phyloP scores from a whole-genome alignment of 2,329 filamentous ascomycete genomes.

The Colletotrichum neosansevieriae region DNA sequence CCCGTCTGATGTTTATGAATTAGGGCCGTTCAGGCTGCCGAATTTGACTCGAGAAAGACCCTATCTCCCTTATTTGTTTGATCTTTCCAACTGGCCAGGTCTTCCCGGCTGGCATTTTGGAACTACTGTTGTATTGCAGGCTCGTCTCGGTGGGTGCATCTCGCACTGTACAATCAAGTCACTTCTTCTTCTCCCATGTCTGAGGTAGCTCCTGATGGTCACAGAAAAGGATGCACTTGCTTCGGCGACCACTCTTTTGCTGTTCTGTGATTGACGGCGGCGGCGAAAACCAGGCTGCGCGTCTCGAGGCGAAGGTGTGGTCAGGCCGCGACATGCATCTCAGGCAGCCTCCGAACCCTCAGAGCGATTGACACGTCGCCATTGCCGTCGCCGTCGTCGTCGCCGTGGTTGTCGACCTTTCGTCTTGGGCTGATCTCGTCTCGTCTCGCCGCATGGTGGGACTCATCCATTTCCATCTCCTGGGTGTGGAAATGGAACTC shows the following conservation, averaged over 20 bases:
- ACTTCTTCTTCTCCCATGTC: slow-evolving; percentile 7
- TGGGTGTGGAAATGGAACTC: not conserved
- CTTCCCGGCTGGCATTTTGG: slow-evolving; percentile 16
- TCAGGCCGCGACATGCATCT: not conserved
- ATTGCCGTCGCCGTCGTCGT: not conserved
- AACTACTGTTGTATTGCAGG: not conserved
- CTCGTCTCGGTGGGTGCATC: not conserved
- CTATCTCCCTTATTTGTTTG: slow-evolving; percentile 7
- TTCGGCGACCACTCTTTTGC: not conserved
- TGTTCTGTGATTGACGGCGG: not conserved
- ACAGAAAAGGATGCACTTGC: not conserved
- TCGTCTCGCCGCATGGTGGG: slow-evolving; percentile 5
- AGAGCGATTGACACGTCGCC: not conserved
- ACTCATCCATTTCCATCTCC: slow-evolving; percentile 1
- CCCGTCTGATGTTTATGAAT: slow-evolving; percentile 15
- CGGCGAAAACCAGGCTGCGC: not conserved
- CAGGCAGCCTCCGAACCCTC: not conserved
- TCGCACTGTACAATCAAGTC: slow-evolving; percentile 21
- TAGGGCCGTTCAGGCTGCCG: not conserved
- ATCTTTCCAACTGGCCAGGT: slow-evolving; percentile 20
- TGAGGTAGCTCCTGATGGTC: no score
- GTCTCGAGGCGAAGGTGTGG: not conserved
- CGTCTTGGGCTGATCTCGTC: not conserved
- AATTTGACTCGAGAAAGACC: slow-evolving; percentile 7
- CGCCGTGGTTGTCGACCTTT: not conserved